Percentiles rank a stretch among this genome's conserved stretches.
These are phyloP conservation scores for Penstemon newberryi DNA, from an alignment of 257 asterid species.

Conservation along the genomic window DNA sequence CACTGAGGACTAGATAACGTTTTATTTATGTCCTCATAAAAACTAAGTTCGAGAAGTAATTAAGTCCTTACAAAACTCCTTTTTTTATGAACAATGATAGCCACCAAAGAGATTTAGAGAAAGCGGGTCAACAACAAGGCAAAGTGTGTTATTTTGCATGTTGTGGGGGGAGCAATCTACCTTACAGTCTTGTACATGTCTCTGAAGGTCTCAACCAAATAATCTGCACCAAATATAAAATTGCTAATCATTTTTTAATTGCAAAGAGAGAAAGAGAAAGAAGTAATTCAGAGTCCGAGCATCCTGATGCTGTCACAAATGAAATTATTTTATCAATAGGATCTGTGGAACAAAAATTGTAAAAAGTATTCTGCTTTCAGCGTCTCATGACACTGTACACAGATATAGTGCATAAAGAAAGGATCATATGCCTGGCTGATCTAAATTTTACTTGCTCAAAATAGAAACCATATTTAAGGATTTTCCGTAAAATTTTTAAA, in stretches of 20 bases:
- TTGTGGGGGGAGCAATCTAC: conserved; percentile 38
- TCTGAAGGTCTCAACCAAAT: conserved; percentile 65
- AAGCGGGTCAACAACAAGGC: background rate
- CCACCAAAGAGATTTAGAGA: background rate
- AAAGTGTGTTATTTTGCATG: background rate
- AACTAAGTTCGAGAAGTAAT: background rate
- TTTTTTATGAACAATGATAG: background rate
- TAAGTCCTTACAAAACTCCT: background rate
- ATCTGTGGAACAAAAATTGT: conserved; percentile 7
- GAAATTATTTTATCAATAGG: conserved; percentile 9
- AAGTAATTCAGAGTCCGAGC: conserved; percentile 12
- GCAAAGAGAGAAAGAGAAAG: conserved; percentile 18
- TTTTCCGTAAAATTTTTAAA: background rate
- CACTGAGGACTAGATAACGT: conserved; percentile 8
- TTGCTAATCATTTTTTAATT: conserved; percentile 24
- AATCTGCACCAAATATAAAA: conserved; percentile 55
- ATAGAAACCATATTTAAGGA: background rate
- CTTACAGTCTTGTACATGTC: conserved; percentile 74
- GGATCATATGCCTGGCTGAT: background rate
- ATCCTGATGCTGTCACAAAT: conserved; percentile 5
- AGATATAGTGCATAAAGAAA: conserved; percentile 5
- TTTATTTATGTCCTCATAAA: background rate
- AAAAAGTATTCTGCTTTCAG: background rate
- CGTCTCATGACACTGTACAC: background rate
- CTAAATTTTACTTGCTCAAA: background rate